Conservation (phyloP, 2,329 filamentous ascomycete species). For the Colletotrichum tanaceti region DNA sequence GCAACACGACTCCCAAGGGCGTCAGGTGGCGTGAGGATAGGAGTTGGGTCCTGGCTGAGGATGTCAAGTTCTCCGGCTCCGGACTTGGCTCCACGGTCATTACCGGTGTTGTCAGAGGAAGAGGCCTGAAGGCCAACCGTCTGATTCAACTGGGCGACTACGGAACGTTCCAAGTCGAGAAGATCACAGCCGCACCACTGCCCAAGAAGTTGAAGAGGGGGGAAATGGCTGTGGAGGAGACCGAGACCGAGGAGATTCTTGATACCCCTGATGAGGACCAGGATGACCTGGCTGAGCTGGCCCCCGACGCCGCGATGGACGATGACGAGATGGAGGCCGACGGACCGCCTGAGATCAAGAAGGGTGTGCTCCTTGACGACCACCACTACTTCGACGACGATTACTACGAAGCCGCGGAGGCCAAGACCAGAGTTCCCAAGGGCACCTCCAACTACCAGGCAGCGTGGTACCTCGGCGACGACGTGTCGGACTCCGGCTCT, state of each 20-base stretch:
- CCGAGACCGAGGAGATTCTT: conserved; percentile 66
- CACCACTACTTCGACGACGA: conserved; percentile 98
- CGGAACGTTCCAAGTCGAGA: conserved; percentile 93
- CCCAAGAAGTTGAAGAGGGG: conserved; percentile 68
- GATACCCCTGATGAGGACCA: conserved; percentile 81
- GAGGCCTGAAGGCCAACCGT: conserved; percentile 87
- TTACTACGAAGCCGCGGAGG: conserved; percentile 65
- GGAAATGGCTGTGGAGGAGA: conserved; percentile 75
- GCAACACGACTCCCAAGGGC: conserved; percentile 91
- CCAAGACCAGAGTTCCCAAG: conserved; percentile 82
- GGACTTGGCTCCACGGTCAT: conserved; percentile 75
- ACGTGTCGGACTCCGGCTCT: conserved; percentile 84
- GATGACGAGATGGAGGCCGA: conserved; percentile 60
- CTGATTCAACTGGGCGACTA: conserved; percentile 92
- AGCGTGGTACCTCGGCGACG: conserved; percentile 86
- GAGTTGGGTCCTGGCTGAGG: conserved; percentile 94
- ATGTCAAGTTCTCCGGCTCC: conserved; percentile 76
- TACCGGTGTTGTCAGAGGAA: conserved; percentile 87
- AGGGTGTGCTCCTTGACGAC: conserved; percentile 93
- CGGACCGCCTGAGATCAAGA: conserved; percentile 66
- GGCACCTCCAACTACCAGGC: conserved; percentile 95
- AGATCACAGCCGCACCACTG: conserved; percentile 82
- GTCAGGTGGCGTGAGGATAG: conserved; percentile 95
- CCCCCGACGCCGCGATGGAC: conserved; percentile 80
- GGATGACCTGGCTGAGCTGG: conserved; percentile 84